Percentiles rank a stretch among this genome's conserved stretches.
These are phyloP conservation scores for Salix brachista DNA, from an alignment of 345 rosid species.

Conservation along the genomic window DNA sequence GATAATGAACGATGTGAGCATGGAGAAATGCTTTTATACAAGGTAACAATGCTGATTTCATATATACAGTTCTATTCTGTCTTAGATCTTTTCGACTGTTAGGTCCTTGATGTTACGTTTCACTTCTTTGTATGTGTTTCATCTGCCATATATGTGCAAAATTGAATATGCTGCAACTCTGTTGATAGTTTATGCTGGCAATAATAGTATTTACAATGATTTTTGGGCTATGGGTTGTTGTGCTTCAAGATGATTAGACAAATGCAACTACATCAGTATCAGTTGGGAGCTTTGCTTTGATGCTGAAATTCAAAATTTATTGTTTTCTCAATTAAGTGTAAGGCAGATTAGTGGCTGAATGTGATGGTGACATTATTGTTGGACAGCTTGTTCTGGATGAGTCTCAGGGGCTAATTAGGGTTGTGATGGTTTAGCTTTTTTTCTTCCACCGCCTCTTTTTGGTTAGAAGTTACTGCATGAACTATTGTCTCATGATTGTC, in stretches of 20 bases:
- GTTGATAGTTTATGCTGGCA: background rate
- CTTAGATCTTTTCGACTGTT: background rate
- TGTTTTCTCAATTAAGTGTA: background rate
- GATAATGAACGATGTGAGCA: slow-evolving; percentile 94
- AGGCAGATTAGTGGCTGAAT: background rate
- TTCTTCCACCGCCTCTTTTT: background rate
- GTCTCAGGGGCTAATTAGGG: too few species aligned
- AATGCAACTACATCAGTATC: background rate
- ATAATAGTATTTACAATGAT: background rate
- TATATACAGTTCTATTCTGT: background rate
- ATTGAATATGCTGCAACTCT: background rate
- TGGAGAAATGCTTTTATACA: slow-evolving; percentile 96
- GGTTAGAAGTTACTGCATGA: background rate
- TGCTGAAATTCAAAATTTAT: background rate
- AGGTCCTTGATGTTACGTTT: background rate
- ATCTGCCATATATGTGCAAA: background rate
- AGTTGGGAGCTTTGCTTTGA: slow-evolving; percentile 2
- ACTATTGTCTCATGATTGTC: background rate
- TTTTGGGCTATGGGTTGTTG: background rate
- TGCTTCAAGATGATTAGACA: background rate
- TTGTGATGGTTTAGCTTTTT: background rate
- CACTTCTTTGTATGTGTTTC: background rate
- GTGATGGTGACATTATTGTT: background rate
- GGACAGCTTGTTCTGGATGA: too few species aligned
- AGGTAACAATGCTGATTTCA: slow-evolving; percentile 43